These are phyloP conservation scores for Russula lepida DNA, from an alignment of 768 basidiomycete species.

Conservation along the genomic window DNA sequence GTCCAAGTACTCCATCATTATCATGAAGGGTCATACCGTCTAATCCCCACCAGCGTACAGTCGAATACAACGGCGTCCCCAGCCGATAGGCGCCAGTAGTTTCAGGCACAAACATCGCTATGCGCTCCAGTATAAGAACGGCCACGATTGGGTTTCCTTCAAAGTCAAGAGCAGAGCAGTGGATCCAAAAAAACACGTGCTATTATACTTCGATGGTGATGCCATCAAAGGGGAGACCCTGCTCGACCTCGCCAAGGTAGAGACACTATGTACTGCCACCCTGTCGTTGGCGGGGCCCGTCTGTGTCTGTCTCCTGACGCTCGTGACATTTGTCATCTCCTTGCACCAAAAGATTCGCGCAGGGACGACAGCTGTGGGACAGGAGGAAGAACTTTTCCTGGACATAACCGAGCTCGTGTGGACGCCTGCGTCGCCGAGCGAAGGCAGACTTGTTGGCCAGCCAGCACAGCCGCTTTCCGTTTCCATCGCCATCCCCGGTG, in stretches of 20 bases:
- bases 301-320: too few relatives aligned
- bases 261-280: too few relatives aligned
- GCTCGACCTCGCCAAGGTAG: constrained; percentile 6
- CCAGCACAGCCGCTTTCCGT: constrained; percentile 9
- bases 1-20: neutral
- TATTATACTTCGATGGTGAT: constrained; percentile 15
- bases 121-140: neutral
- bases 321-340: neutral
- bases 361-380: constrained; percentile 8
- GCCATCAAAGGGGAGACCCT: constrained; percentile 8
- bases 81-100: neutral
- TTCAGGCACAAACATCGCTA: constrained; percentile 1
- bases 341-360: constrained; percentile 1
- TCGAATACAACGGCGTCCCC: neutral
- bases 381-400: constrained; percentile 15
- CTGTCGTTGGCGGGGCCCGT: too few relatives aligned
- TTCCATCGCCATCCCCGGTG: constrained; percentile 10
- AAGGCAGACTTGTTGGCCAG: constrained; percentile 1
- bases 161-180: constrained; percentile 14
- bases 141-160: constrained; percentile 9
- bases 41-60: constrained; percentile 5
- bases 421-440: constrained; percentile 6
- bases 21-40: neutral
- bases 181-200: constrained; percentile 8
- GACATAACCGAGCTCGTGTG: constrained; percentile 5